Percentiles rank a stretch among this genome's conserved stretches.
These are phyloP conservation scores for Sutorius eximius DNA, from an alignment of 1,284 basidiomycete species.

Conservation along the genomic window DNA sequence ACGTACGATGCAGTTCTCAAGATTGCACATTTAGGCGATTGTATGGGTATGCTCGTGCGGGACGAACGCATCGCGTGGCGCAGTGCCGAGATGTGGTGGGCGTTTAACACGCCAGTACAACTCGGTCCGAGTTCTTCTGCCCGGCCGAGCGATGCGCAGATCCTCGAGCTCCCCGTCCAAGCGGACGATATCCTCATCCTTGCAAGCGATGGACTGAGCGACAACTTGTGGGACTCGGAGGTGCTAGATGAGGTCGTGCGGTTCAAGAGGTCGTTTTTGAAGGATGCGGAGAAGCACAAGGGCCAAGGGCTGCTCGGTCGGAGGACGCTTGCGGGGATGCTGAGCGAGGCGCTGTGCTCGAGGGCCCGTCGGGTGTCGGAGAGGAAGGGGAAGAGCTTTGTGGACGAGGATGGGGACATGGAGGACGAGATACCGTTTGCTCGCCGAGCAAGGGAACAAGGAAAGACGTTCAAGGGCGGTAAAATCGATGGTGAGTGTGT, in stretches of 20 bases:
- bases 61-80: slow-evolving; percentile 81
- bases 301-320: slow-evolving; percentile 43
- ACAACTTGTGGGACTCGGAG: slow-evolving; percentile 96
- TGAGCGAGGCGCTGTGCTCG: slow-evolving; percentile 71
- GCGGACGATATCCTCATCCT: slow-evolving; percentile 89
- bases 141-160: slow-evolving; percentile 72
- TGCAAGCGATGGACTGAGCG: slow-evolving; percentile 87
- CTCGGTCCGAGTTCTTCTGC: slow-evolving; percentile 78
- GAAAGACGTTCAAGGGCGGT: slow-evolving; percentile 64
- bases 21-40: slow-evolving; percentile 93
- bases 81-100: slow-evolving; percentile 93
- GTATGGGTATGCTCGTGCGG: slow-evolving; percentile 83
- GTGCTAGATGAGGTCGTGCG: slow-evolving; percentile 85
- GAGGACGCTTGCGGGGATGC: slow-evolving; percentile 60
- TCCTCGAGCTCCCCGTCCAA: slow-evolving; percentile 75
- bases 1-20: slow-evolving; percentile 70
- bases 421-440: slow-evolving; percentile 69
- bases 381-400: slow-evolving; percentile 30
- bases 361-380: slow-evolving; percentile 63
- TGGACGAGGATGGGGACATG: slow-evolving; percentile 27
- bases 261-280: slow-evolving; percentile 52
- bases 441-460: slow-evolving; percentile 61
- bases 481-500: slow-evolving; percentile 68
- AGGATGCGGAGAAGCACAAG: slow-evolving; percentile 13
- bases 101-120: slow-evolving; percentile 90